Evolutionary conservation across 2,329 filamentous ascomycete genomes (phyloP), one percentile per base, ranked within the genome.

Genomic region (Acarospora socialis): DNA sequence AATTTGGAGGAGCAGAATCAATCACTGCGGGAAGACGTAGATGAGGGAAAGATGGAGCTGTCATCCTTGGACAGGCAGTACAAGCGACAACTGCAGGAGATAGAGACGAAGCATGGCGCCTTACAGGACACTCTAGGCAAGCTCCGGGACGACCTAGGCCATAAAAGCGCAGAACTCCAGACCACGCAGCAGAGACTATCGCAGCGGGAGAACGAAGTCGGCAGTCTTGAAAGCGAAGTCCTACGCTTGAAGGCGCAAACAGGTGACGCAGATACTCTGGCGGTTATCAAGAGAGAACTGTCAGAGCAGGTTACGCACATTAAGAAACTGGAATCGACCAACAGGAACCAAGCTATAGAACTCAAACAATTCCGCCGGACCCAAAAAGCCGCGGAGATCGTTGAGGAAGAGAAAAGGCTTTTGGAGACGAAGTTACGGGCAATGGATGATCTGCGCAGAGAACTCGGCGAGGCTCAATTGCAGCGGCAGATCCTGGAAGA

Each of bases 261-360:
- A 2, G 83, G 80, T 7, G 87, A 94, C 51, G 73, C 75, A 0
- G 86, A 94, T 43, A 90, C 82, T 0, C 68, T 95, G 47, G 72
- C 68, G 4, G 73, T 94, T 20, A 80, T 98, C 45, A 82, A 87
- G 51, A 72, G 76, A 43, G 86, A 98, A 56, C 66, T 98, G 4
- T 77, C 80, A 0, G 86, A 94, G 42, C 90, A 95, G 50, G 81
- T 98, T 1, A 68, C 73, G n/a, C 84, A 95, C 48, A 92, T 94
- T 42, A 76, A 82, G 37, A 76, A 72, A 18, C 63, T 98, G 3
- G 90, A 98, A 52, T 67, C 71, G 1, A 72, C 73, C 21, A 93
- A 83, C 40, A 68, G 81, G 15, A 82, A 92, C 30, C 81, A 93
- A 48, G 63, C 73, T 9, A 56, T 67, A 0, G 87, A 98, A 51